Evolutionary conservation across 2,329 filamentous ascomycete species (phyloP), one percentile per base, ranked within the genome.

Genomic region (Sclerotinia borealis): DNA sequence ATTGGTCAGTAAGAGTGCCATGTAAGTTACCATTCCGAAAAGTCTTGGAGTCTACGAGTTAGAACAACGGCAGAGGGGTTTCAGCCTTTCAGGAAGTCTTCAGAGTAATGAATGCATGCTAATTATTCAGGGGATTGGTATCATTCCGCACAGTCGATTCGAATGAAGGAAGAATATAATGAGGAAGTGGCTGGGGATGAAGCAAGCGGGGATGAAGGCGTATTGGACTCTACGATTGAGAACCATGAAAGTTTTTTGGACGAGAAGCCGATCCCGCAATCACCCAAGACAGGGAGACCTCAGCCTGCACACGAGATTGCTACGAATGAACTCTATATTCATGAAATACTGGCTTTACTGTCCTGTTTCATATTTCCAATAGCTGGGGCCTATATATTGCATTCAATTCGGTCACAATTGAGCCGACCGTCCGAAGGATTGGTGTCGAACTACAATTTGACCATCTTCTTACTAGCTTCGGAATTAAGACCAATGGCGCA

Each of bases 371-470:
- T 89, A 34, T 88, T 90, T 36, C 93, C 93, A 0, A 72, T 91
- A 0, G 73, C 92, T 4, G 90, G 91, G n/a, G 90, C 93, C 34
- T 95, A 89, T 76, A 79, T 97, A 45, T 80, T 98, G 13, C 93
- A 97, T 73, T 79, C 85, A 25, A 90, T 97, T 64, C 86, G 93
- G 58, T 83, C 83, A 10, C 91, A 93, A 70, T 84, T 98, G 22
- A 93, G 90, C 29, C 83, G 90, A 2, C 91, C 90, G 0, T 92
- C 92, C 0, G 92, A 96, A 74, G 91, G 91, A 1, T 80, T 98
- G 13, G 88, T 98, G 8, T 96, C 92, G 5, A 91, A 96, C 75
- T 96, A 93, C 77, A 97, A 97, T 75, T 81, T 98, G 61, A 92
- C 89, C 15, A 91, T 98, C 59, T 98, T 97, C 75, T 80, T 96